Base-by-base conservation (phyloP, 306 rosid species). In the Fagus sylvatica region DNA sequence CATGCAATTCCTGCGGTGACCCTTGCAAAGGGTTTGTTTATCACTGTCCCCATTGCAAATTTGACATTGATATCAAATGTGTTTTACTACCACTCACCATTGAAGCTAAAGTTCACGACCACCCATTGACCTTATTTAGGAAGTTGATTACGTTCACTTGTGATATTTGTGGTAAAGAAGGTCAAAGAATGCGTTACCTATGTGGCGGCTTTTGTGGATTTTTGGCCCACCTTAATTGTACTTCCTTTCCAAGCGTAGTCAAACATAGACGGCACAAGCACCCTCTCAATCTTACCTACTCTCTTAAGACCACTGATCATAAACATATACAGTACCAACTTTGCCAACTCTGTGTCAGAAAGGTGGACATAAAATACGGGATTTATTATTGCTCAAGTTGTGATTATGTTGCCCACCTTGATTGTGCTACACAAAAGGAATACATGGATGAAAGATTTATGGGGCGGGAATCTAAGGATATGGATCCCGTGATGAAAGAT, bases 191-290 rank as follows among this genome's bases (percentile, higher is more conserved):
- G 62, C 1, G 9, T 28, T 22, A 22, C 5, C 10, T 56, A n/a
- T 56, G 36, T 0, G 0, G 0, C 7, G 11, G 5, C 15, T 0
- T 0, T 3, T 56, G 64, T 8, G 4, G 34, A 9, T 9, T 57
- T 28, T 30, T 28, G 16, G 16, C 11, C 64, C 64, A 57, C 16
- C 37, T 0, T 2, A 3, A 56, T 0, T 57, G 64, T 28, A 5
- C 64, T 28, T 57, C 5, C 6, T 28, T 57, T 7, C 64, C 64
- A 3, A 9, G 1, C 1, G 22, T 9, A 3, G 64, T 57, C 36
- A 57, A 28, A 57, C 2, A 3, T 28, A 2, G 7, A 10, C 36
- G 13, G 2, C 64, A 57, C 5, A 57, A 3, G 2, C 64, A 57
- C 6, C 36, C 64, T 1, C 64, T 57, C 64, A 1, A 1, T 2